These are phyloP conservation scores for Emergomyces pasteurianus DNA, from an alignment of 2,329 filamentous ascomycete genomes.

Conservation along the genomic window DNA sequence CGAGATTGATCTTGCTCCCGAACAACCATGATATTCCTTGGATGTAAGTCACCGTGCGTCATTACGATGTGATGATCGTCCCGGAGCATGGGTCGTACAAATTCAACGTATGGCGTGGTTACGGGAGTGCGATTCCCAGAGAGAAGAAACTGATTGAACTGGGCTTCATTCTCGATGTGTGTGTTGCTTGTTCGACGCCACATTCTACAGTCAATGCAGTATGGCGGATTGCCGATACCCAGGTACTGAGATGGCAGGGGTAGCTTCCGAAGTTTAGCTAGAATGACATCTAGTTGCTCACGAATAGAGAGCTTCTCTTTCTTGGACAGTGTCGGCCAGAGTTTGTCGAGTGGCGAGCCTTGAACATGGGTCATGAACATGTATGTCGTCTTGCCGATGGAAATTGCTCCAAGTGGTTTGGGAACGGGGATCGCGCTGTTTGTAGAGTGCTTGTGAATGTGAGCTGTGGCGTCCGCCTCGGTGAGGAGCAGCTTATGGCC, in stretches of 20 bases:
- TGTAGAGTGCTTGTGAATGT: no score
- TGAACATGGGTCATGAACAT: slow-evolving; percentile 4
- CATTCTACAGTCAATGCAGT: slow-evolving; percentile 8
- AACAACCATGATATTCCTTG: slow-evolving; percentile 15
- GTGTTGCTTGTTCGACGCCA: slow-evolving; percentile 10
- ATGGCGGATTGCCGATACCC: slow-evolving; percentile 5
- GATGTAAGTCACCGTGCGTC: slow-evolving; percentile 16
- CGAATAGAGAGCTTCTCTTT: slow-evolving; percentile 2
- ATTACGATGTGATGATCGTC: slow-evolving; percentile 10
- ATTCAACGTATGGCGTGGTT: slow-evolving; percentile 2
- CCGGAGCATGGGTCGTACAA: slow-evolving; percentile 1
- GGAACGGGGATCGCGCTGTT: no score
- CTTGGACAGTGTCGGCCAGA: slow-evolving; percentile 4
- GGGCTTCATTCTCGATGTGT: slow-evolving; percentile 14
- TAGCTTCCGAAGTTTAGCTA: slow-evolving; percentile 1
- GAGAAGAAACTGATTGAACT: neutral
- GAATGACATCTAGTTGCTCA: slow-evolving; percentile 5
- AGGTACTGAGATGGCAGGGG: slow-evolving; percentile 5
- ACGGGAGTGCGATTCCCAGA: neutral
- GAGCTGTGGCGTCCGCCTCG: no score
- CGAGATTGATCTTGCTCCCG: slow-evolving; percentile 2
- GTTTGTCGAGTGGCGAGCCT: slow-evolving; percentile 3
- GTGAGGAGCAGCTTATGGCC: no score
- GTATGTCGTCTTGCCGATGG: neutral
- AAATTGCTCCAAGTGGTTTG: no score